Base-by-base conservation (phyloP, 495 filamentous ascomycete genomes). In the Acidiella bohemica region DNA sequence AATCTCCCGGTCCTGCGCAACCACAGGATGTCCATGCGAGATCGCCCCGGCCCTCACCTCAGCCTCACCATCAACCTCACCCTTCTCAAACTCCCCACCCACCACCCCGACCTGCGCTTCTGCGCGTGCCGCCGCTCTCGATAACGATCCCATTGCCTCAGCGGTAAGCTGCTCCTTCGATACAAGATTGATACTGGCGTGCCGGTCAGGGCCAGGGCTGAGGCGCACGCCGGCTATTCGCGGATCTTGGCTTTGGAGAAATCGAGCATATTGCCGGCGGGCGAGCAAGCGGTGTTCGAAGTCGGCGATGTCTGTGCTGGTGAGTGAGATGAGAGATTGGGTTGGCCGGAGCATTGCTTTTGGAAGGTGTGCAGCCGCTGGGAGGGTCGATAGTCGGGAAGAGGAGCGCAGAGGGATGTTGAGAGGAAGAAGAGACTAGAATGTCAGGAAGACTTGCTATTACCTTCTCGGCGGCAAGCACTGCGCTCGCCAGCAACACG, bases 311-410 rank as follows among this genome's bases (percentile, higher is more conserved):
- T 50, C 47, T n/a, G 41, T 33, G 29, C 23, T 13, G 18, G 30
- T 46, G 36, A 46, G 47, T 7, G 19, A 38, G 42, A 50, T 42
- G 20, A 17, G 36, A 22, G 42, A 41, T 8, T 40, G 41, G n/a
- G 46, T 36, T 17, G 29, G 36, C n/a, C 41, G 46, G 29, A 49
- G 46, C 46, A 49, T 49, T 19, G 27, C 19, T 6, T n/a, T 11
- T 9, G 21, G 12, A n/a, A n/a, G n/a, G n/a, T n/a, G n/a, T n/a
- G n/a, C n/a, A n/a, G n/a, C n/a, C n/a, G n/a, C n/a, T n/a, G n/a
- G n/a, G n/a, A n/a, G n/a, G n/a, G n/a, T n/a, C n/a, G n/a, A n/a
- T n/a, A n/a, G n/a, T n/a, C n/a, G n/a, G n/a, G n/a, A n/a, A n/a
- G n/a, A n/a, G n/a, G n/a, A n/a, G n/a, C n/a, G n/a, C n/a, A n/a